A percentile compares a stretch with the other conserved stretches of the same genome.
Conservation (phyloP, 2,329 filamentous ascomycete species). For the Paecilomyces fulvus region DNA sequence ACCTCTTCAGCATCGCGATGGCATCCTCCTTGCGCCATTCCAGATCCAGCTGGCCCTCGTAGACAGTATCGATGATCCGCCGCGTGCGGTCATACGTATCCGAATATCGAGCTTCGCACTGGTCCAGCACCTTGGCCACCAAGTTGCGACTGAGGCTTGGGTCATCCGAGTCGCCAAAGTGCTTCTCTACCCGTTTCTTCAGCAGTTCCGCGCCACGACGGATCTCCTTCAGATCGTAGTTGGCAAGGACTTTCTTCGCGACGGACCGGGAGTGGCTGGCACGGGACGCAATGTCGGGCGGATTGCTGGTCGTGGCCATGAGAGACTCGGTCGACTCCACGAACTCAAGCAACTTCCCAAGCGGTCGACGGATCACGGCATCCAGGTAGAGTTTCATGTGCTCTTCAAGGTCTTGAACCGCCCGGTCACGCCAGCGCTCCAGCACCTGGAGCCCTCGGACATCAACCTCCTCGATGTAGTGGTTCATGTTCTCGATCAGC, state of each 20-base stretch:
- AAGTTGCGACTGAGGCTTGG: slow-evolving; percentile 53
- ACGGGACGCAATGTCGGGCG: slow-evolving; percentile 61
- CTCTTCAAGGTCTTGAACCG: slow-evolving; percentile 68
- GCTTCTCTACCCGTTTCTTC: slow-evolving; percentile 89
- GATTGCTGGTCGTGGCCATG: slow-evolving; percentile 49
- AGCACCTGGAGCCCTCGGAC: slow-evolving; percentile 64
- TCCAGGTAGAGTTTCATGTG: slow-evolving; percentile 82
- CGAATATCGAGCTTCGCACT: slow-evolving; percentile 51
- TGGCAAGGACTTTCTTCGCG: slow-evolving; percentile 77
- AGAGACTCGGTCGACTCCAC: slow-evolving; percentile 77
- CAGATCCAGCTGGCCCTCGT: slow-evolving; percentile 38
- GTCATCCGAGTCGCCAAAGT: slow-evolving; percentile 86
- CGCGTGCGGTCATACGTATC: slow-evolving; percentile 44
- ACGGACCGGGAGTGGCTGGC: slow-evolving; percentile 73
- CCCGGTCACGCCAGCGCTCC: slow-evolving; percentile 72
- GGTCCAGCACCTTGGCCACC: slow-evolving; percentile 51
- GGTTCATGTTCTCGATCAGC: slow-evolving; percentile 97
- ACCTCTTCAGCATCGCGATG: slow-evolving; percentile 34
- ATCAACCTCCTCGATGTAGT: slow-evolving; percentile 88
- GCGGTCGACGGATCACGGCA: slow-evolving; percentile 76
- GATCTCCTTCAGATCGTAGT: slow-evolving; percentile 76
- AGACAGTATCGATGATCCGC: slow-evolving; percentile 36
- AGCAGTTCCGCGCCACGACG: slow-evolving; percentile 83
- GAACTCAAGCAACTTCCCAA: slow-evolving; percentile 87
- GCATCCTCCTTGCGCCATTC: slow-evolving; percentile 42